Conservation (phyloP, 352 stramenopile species). For the Globisporangium paddicum region DNA sequence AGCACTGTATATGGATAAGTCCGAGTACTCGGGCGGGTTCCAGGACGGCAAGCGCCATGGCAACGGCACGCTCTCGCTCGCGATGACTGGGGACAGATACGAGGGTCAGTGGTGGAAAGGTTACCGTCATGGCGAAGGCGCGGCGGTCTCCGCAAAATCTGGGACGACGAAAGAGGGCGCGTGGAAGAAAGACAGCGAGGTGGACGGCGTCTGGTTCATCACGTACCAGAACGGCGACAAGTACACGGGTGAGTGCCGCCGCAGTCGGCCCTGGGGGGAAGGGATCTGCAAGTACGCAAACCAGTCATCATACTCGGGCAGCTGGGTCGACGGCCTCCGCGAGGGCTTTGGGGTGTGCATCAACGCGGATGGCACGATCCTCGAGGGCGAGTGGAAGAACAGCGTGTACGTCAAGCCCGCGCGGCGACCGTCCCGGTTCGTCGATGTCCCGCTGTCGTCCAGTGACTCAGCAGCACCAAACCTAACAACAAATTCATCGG, state of each 20-base stretch:
- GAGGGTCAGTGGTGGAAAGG: slow-evolving; percentile 77
- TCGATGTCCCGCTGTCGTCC: slow-evolving; percentile 48
- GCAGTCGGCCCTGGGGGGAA: slow-evolving; percentile 59
- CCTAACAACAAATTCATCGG: neutral
- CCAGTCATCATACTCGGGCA: slow-evolving; percentile 87
- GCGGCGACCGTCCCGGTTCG: slow-evolving; percentile 42
- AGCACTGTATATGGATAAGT: slow-evolving; percentile 79
- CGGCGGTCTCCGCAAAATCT: slow-evolving; percentile 42
- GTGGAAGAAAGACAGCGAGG: slow-evolving; percentile 53
- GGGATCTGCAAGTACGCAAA: slow-evolving; percentile 90
- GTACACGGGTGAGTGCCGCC: slow-evolving; percentile 55
- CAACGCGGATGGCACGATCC: slow-evolving; percentile 47
- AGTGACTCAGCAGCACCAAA: slow-evolving; percentile 3
- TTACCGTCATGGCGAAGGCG: slow-evolving; percentile 61
- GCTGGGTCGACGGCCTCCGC: slow-evolving; percentile 71
- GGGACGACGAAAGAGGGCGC: slow-evolving; percentile 60
- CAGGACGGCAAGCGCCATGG: slow-evolving; percentile 71
- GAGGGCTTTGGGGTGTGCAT: slow-evolving; percentile 75
- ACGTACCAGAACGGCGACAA: slow-evolving; percentile 74
- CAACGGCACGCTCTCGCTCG: slow-evolving; percentile 43
- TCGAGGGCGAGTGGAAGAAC: slow-evolving; percentile 75
- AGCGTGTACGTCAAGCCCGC: slow-evolving; percentile 50
- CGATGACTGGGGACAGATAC: slow-evolving; percentile 40
- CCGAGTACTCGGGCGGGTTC: slow-evolving; percentile 87
- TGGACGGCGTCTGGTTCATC: slow-evolving; percentile 69